Conservation (phyloP, 2,329 filamentous ascomycete genomes). For the Talaromyces sp. region DNA sequence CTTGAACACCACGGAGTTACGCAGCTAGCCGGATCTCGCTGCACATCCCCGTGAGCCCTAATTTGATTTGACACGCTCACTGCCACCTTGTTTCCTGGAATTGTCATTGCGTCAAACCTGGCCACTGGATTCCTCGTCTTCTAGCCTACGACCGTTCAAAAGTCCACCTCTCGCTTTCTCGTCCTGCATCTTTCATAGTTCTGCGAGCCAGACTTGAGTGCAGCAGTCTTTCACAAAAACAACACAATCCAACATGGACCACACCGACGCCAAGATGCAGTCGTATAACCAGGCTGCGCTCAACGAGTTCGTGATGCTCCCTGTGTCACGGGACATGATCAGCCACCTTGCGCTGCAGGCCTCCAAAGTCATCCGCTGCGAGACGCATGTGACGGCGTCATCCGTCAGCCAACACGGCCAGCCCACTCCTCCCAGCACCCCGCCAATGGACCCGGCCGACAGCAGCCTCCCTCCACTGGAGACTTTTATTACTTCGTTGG, state of each 20-base stretch:
- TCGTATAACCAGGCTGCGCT: constrained; percentile 38
- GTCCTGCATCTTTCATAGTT: background rate
- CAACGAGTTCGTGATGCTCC: constrained; percentile 43
- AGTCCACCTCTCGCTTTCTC: background rate
- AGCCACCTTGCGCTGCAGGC: constrained; percentile 43
- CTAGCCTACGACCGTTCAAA: background rate
- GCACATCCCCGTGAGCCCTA: constrained; percentile 5
- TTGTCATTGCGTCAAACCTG: background rate
- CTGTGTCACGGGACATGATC: constrained; percentile 46
- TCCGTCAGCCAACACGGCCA: constrained; percentile 44
- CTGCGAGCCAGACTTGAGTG: constrained; percentile 5
- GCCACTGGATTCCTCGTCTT: background rate
- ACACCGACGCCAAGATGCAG: constrained; percentile 15
- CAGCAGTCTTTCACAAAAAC: background rate
- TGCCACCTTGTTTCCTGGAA: background rate
- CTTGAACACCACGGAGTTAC: constrained; percentile 15
- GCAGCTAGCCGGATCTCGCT: constrained; percentile 25
- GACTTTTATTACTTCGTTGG: constrained; percentile 85
- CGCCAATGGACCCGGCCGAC: constrained; percentile 44
- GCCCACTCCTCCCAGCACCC: constrained; percentile 56
- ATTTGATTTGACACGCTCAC: background rate
- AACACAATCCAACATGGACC: constrained; percentile 13
- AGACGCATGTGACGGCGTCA: constrained; percentile 44
- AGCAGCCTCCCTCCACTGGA: constrained; percentile 68
- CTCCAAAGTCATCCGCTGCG: constrained; percentile 45